A percentile compares a stretch with the other conserved stretches of the same genome.
Evolutionary conservation across 176 grass and related monocot species (phyloP).

Genomic region (Eremochloa ophiuroides): DNA sequence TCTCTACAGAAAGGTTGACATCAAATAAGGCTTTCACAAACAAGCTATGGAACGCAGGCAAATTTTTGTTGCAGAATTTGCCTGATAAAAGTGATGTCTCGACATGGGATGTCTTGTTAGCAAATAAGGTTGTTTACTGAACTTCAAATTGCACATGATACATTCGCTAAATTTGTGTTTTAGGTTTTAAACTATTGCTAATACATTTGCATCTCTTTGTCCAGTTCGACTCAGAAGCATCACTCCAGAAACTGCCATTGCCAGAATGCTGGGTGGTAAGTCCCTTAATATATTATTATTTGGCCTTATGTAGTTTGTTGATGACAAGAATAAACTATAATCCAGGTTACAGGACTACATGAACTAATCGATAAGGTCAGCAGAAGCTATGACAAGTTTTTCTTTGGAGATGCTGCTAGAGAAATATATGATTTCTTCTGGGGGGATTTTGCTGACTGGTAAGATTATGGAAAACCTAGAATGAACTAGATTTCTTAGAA

Average conservation of each 20-base stretch:
- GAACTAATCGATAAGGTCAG: constrained; percentile 80
- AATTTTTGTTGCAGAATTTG: constrained; percentile 96
- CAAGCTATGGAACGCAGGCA: constrained; percentile 98
- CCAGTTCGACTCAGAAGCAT: constrained; percentile 72
- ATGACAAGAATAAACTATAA: constrained; percentile 18
- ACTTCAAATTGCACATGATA: constrained; percentile 24
- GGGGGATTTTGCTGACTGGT: constrained; percentile 98
- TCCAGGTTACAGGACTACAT: constrained; percentile 94
- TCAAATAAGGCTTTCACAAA: constrained; percentile 99
- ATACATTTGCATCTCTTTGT: constrained; percentile 30
- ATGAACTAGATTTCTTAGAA: constrained; percentile 1
- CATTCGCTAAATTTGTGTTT: constrained; percentile 6
- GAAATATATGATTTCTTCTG: constrained; percentile 99
- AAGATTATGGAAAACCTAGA: constrained; percentile 29
- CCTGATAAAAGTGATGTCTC: constrained; percentile 77
- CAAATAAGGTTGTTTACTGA: constrained; percentile 54
- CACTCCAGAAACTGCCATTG: constrained; percentile 71
- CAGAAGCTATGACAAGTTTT: constrained; percentile 92
- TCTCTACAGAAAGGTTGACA: constrained; percentile 83
- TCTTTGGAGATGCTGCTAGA: constrained; percentile 95
- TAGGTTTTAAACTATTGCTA: constrained; percentile 31
- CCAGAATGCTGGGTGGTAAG: constrained; percentile 97
- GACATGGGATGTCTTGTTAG: constrained; percentile 76
- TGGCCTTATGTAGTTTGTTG: constrained; percentile 19
- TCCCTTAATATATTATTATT: constrained; percentile 27